phyloP scores from a whole-genome alignment of 495 filamentous ascomycete genomes.

The Peziza echinospora region DNA sequence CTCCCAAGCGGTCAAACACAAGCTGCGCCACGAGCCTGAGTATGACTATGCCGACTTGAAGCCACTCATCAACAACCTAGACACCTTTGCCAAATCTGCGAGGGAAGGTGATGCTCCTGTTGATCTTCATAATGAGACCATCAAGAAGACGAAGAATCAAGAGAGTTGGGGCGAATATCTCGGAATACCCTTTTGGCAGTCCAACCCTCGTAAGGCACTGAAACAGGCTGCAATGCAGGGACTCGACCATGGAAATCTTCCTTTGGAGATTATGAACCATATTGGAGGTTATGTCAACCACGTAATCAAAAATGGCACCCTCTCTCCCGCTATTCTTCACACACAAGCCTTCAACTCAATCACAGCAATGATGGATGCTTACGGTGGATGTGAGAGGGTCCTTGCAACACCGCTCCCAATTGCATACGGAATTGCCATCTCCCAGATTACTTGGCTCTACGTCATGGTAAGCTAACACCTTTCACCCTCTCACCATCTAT shows the following conservation, averaged over 20 bases:
- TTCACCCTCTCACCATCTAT: no score
- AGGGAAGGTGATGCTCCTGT: constrained; percentile 26
- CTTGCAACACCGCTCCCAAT: constrained; percentile 66
- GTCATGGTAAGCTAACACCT: constrained; percentile 32
- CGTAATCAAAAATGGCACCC: constrained; percentile 29
- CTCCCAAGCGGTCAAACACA: constrained; percentile 56
- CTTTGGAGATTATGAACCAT: constrained; percentile 56
- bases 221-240: constrained; percentile 36
- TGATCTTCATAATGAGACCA: constrained; percentile 18
- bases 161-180: constrained; percentile 54
- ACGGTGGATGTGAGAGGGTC: constrained; percentile 57
- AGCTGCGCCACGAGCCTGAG: constrained; percentile 73
- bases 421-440: constrained; percentile 68
- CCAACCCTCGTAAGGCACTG: constrained; percentile 50
- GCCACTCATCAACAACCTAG: constrained; percentile 35
- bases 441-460: constrained; percentile 77
- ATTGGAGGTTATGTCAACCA: constrained; percentile 44
- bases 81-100: constrained; percentile 50
- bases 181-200: constrained; percentile 44
- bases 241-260: constrained; percentile 45
- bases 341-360: constrained; percentile 31
- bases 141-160: constrained; percentile 23
- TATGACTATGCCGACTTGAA: constrained; percentile 48
- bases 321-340: constrained; percentile 30
- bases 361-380: constrained; percentile 44